Evolutionary conservation across 1,139 yeast genomes (phyloP).

Genomic region (Debaryomyces udenii): DNA sequence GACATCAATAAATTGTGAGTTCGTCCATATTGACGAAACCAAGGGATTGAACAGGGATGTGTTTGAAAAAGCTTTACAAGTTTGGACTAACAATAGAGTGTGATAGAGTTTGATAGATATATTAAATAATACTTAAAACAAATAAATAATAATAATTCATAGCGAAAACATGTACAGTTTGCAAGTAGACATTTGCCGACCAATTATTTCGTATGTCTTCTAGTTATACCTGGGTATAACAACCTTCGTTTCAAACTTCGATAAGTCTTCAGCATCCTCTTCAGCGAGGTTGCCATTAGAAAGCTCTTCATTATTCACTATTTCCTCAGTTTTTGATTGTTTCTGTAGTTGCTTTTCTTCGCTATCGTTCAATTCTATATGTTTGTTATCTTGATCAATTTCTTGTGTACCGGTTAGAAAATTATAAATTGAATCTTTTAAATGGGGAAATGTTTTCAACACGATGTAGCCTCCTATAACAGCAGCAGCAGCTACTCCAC

Average conservation of each 20-base stretch:
- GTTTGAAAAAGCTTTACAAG: slow-evolving; percentile 46
- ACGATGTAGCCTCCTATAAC: slow-evolving; percentile 49
- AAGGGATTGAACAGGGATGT: slow-evolving; percentile 54
- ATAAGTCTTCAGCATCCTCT: background rate
- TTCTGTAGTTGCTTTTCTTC: slow-evolving; percentile 11
- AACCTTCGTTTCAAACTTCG: background rate
- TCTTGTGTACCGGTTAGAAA: slow-evolving; percentile 26
- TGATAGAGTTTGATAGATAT: slow-evolving; percentile 2
- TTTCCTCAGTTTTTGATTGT: slow-evolving; percentile 9
- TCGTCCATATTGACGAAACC: slow-evolving; percentile 53
- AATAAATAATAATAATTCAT: background rate
- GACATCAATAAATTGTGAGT: slow-evolving; percentile 59
- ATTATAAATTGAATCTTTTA: slow-evolving; percentile 31
- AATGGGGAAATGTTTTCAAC: slow-evolving; percentile 57
- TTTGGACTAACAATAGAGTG: slow-evolving; percentile 31
- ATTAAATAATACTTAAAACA: slow-evolving; percentile 2
- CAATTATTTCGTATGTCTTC: background rate
- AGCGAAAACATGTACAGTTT: background rate
- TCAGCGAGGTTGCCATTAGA: slow-evolving; percentile 4
- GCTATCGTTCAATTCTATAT: slow-evolving; percentile 24
- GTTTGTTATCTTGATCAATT: slow-evolving; percentile 23
- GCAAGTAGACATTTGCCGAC: background rate
- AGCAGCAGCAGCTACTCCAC: slow-evolving; percentile 42
- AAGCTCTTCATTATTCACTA: slow-evolving; percentile 7
- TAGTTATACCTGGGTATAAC: slow-evolving; percentile 8